Percentiles rank a stretch among this genome's conserved stretches.
Evolutionary conservation across 768 basidiomycete species (phyloP).

Genomic region (Pisolithus sp.): DNA sequence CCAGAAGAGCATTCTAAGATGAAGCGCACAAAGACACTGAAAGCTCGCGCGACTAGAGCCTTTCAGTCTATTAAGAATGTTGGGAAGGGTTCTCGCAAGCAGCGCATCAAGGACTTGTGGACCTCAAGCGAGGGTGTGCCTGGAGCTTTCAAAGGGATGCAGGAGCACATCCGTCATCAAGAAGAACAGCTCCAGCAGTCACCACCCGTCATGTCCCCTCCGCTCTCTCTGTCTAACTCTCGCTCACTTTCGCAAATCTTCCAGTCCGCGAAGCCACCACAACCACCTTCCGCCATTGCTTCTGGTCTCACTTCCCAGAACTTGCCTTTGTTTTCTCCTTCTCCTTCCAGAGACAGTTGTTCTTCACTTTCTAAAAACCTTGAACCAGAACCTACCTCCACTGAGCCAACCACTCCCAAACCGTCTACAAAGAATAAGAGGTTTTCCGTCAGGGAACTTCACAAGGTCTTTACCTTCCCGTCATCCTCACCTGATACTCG

Average conservation of each 20-base stretch:
- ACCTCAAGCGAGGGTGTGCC: conserved; percentile 23
- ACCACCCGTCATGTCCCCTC: conserved; percentile 15
- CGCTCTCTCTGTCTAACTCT: conserved; percentile 19
- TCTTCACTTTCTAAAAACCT: conserved; percentile 17
- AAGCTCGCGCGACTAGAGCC: conserved; percentile 41
- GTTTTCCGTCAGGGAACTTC: conserved; percentile 33
- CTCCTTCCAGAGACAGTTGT: conserved; percentile 16
- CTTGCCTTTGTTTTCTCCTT: conserved; percentile 3
- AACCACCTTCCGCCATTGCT: conserved; percentile 18
- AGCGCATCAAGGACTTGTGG: conserved; percentile 36
- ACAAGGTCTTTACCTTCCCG: conserved; percentile 27
- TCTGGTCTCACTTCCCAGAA: conserved; percentile 13
- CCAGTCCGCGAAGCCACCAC: conserved; percentile 21
- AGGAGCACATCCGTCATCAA: conserved; percentile 16
- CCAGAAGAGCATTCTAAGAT: conserved; percentile 17
- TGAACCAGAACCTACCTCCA: conserved; percentile 5
- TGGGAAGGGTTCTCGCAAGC: conserved; percentile 29
- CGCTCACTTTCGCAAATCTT: conserved; percentile 30
- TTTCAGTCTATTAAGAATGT: conserved; percentile 41
- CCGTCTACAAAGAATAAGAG: conserved; percentile 27
- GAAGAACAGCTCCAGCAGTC: conserved; percentile 9
- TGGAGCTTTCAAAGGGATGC: conserved; percentile 20
- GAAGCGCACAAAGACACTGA: conserved; percentile 38
- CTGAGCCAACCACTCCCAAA: conserved; percentile 29
- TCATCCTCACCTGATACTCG: conserved; percentile 14